Evolutionary conservation across 108 stramenopile genomes (phyloP).

Genomic region (Nitzschia sp.): DNA sequence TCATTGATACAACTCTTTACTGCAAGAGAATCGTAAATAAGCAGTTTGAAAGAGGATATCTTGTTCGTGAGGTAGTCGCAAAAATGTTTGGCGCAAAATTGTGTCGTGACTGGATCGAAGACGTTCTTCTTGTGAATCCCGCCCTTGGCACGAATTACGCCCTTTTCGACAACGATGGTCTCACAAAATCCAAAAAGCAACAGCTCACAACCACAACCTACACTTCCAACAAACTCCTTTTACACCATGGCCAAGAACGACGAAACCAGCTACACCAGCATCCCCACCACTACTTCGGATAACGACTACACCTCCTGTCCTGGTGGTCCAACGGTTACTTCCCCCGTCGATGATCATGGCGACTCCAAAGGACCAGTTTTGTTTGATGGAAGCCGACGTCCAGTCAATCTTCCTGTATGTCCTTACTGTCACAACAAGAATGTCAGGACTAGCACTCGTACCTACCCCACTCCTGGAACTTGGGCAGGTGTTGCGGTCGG

Average conservation of each 20-base stretch:
- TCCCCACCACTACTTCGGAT: constrained; percentile 9
- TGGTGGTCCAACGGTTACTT: constrained; percentile 8
- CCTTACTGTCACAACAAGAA: constrained; percentile 13
- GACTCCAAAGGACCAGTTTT: not conserved
- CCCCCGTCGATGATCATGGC: not conserved
- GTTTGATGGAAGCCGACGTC: constrained; percentile 15
- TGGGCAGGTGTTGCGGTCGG: constrained; percentile 21
- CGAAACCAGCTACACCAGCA: constrained; percentile 1
- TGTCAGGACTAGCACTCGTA: constrained; percentile 20
- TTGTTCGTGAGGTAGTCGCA: too few species aligned
- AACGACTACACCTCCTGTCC: not conserved
- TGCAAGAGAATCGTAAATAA: too few species aligned
- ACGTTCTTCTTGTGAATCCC: too few species aligned
- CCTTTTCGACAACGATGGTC: too few species aligned
- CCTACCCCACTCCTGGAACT: constrained; percentile 23
- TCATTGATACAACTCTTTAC: too few species aligned
- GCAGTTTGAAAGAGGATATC: too few species aligned
- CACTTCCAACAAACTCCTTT: not conserved
- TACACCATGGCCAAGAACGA: not conserved
- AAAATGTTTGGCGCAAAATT: too few species aligned
- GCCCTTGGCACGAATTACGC: too few species aligned
- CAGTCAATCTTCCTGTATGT: constrained; percentile 10
- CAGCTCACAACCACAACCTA: not conserved
- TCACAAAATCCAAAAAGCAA: too few species aligned
- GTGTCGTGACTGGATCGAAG: too few species aligned